Evolutionary conservation across 2,329 filamentous ascomycete genomes (phyloP).

Genomic region (Penicillium oxalicum): DNA sequence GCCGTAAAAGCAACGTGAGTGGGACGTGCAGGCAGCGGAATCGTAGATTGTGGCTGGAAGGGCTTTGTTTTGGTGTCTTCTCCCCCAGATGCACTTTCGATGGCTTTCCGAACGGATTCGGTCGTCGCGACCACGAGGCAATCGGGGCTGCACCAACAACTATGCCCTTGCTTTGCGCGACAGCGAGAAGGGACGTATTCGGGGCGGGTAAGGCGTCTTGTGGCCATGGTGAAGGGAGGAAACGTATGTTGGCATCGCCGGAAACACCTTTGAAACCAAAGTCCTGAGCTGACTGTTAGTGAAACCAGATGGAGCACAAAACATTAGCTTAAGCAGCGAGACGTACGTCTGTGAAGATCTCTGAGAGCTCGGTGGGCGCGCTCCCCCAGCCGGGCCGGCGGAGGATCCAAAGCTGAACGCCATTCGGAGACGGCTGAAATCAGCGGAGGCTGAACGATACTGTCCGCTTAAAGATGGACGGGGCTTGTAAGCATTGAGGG

Average conservation of each 20-base stretch:
- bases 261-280: conserved; percentile 76
- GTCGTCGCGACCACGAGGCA: conserved; percentile 70
- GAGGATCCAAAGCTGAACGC: conserved; percentile 57
- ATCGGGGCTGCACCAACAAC: conserved; percentile 80
- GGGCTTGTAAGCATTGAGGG: conserved; percentile 36
- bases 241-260: conserved; percentile 73
- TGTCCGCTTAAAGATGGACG: conserved; percentile 30
- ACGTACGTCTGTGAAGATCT: conserved; percentile 74
- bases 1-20: conserved; percentile 87
- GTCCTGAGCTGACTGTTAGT: conserved; percentile 42
- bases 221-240: conserved; percentile 73
- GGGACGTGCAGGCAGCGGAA: conserved; percentile 67
- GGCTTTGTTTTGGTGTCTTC: conserved; percentile 58
- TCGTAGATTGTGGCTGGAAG: conserved; percentile 67
- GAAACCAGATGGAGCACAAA: background rate
- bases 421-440: conserved; percentile 45
- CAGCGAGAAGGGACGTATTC: conserved; percentile 74
- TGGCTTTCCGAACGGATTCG: conserved; percentile 69
- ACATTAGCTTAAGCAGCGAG: conserved; percentile 1
- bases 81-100: conserved; percentile 52
- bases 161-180: conserved; percentile 73
- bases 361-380: conserved; percentile 55
- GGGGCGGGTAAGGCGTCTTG: conserved; percentile 61
- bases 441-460: conserved; percentile 34
- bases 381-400: conserved; percentile 36